Evolutionary conservation across 306 rosid genomes (phyloP).

Genomic region (Gillenia trifoliata): DNA sequence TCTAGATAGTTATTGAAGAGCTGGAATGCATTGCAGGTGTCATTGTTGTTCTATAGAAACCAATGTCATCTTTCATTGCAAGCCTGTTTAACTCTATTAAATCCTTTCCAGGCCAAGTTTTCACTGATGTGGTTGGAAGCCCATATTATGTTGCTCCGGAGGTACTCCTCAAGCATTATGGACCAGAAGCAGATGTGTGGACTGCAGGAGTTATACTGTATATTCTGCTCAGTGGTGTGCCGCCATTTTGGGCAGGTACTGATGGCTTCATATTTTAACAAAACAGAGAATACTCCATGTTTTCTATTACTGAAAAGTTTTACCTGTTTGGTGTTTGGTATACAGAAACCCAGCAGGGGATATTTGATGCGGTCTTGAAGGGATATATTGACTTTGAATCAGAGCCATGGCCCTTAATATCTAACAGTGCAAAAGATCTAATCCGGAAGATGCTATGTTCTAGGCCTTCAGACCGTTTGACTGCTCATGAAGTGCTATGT

Average conservation of each 20-base stretch:
- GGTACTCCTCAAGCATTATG: constrained; percentile 94
- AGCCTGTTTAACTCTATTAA: constrained; percentile 23
- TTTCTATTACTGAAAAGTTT: constrained; percentile 25
- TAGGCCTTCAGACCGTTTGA: constrained; percentile 69
- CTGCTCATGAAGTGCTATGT: constrained; percentile 92
- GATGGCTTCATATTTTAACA: constrained; percentile 3
- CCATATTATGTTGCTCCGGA: constrained; percentile 98
- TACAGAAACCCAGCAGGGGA: constrained; percentile 95
- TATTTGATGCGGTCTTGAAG: constrained; percentile 92
- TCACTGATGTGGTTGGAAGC: constrained; percentile 96
- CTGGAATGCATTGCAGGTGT: neutral
- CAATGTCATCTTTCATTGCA: neutral
- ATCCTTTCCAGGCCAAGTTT: constrained; percentile 63
- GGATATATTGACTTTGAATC: constrained; percentile 91
- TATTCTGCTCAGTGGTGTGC: constrained; percentile 88
- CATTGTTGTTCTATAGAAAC: neutral
- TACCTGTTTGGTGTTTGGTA: constrained; percentile 43
- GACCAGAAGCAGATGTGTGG: constrained; percentile 96
- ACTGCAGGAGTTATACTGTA: constrained; percentile 92
- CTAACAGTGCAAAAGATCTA: constrained; percentile 79
- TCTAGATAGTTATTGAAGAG: constrained; percentile 2
- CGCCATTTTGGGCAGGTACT: constrained; percentile 95
- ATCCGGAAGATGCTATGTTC: constrained; percentile 84
- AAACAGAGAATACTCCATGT: constrained; percentile 10
- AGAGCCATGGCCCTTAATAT: constrained; percentile 90